These are phyloP conservation scores for Fusarium nurragi DNA, from an alignment of 2,329 filamentous ascomycete species.

Conservation along the genomic window DNA sequence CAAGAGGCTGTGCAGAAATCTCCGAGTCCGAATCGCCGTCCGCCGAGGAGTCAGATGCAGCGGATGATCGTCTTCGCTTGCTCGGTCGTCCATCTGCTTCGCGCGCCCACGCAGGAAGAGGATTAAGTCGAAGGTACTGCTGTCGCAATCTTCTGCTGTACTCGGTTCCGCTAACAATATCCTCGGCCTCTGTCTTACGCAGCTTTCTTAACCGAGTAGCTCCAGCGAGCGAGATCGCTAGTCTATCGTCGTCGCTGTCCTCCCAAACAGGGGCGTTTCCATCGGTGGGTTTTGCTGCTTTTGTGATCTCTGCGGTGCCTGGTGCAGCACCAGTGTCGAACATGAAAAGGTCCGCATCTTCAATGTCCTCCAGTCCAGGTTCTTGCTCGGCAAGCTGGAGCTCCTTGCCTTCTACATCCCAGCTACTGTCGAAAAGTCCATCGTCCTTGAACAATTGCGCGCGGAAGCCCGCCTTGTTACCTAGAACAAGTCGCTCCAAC, in stretches of 20 bases:
- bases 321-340: conserved; percentile 71
- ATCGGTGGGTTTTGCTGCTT: conserved; percentile 40
- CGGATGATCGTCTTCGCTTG: conserved; percentile 64
- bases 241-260: conserved; percentile 93
- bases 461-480: conserved; percentile 84
- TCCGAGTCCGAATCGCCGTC: conserved; percentile 67
- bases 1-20: conserved; percentile 78
- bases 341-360: conserved; percentile 87
- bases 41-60: conserved; percentile 60
- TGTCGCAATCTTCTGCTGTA: conserved; percentile 82
- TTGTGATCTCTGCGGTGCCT: conserved; percentile 48
- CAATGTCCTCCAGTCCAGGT: conserved; percentile 67
- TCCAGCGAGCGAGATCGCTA: conserved; percentile 82
- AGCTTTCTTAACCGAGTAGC: conserved; percentile 83
- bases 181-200: conserved; percentile 81
- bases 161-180: conserved; percentile 85
- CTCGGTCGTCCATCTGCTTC: conserved; percentile 60
- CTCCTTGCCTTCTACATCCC: conserved; percentile 51
- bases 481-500: conserved; percentile 88
- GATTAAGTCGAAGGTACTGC: conserved; percentile 73
- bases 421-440: conserved; percentile 47
- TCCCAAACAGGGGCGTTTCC: conserved; percentile 76
- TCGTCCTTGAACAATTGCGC: conserved; percentile 72
- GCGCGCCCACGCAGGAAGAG: conserved; percentile 68
- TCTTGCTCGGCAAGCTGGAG: conserved; percentile 55